These are phyloP conservation scores for Hypoxylon perforatum DNA, from an alignment of 495 filamentous ascomycete species.

Conservation along the genomic window DNA sequence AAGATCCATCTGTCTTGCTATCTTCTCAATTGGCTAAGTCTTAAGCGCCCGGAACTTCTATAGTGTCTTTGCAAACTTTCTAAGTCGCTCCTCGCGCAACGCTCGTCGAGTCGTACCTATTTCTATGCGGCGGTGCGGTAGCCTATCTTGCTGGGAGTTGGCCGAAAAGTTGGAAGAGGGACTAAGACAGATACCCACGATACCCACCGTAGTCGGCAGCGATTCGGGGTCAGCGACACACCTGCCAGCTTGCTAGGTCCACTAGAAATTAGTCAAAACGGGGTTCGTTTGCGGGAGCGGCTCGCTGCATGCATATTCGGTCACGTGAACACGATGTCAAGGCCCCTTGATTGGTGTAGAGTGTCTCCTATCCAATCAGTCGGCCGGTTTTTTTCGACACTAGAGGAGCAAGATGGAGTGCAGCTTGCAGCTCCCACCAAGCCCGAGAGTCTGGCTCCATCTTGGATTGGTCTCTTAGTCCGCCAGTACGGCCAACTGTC, in stretches of 20 bases:
- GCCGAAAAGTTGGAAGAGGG: conserved; percentile 5
- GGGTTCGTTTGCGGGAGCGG: conserved; percentile 48
- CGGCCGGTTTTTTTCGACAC: conserved; percentile 1
- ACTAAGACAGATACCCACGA: conserved; percentile 2
- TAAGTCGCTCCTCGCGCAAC: background rate
- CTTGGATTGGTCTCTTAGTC: conserved; percentile 23
- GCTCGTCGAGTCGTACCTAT: background rate
- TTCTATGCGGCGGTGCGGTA: conserved; percentile 7
- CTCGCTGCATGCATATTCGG: conserved; percentile 51
- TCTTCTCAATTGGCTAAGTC: too few relatives aligned
- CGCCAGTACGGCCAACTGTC: conserved; percentile 30
- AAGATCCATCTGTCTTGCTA: too few relatives aligned
- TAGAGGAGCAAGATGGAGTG: conserved; percentile 2
- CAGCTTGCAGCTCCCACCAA: conserved; percentile 21
- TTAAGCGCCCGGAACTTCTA: too few relatives aligned
- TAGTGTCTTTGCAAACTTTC: conserved; percentile 2
- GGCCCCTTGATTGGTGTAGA: conserved; percentile 35
- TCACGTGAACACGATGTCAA: conserved; percentile 42
- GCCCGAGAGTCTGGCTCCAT: conserved; percentile 39
- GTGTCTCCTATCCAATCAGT: conserved; percentile 14
- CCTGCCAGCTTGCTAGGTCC: conserved; percentile 16
- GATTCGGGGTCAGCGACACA: conserved; percentile 32
- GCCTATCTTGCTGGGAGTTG: conserved; percentile 1
- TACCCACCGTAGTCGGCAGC: conserved; percentile 22
- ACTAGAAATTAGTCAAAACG: conserved; percentile 41